A percentile compares a stretch with the other conserved stretches of the same genome.
phyloP scores from a whole-genome alignment of 176 grass and related monocot species.

The Coix lacrymajobi region DNA sequence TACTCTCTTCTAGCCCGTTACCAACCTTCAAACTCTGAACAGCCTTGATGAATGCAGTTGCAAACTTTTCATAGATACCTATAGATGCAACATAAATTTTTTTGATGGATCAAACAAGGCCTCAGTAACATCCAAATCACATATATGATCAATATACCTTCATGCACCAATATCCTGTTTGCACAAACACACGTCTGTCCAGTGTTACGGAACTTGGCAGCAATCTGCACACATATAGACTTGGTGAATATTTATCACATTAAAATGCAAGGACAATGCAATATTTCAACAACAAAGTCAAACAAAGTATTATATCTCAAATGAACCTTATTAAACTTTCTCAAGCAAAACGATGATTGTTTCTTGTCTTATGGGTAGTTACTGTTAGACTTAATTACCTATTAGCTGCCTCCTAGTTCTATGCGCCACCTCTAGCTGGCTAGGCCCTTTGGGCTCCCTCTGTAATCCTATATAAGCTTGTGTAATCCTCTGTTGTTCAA shows the following conservation, averaged over 20 bases:
- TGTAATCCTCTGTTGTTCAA: too few relatives aligned
- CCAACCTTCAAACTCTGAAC: conserved; percentile 93
- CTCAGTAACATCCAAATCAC: conserved; percentile 3
- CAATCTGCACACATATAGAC: conserved; percentile 54
- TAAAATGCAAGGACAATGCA: not conserved
- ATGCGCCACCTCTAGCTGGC: too few relatives aligned
- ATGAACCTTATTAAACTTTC: not conserved
- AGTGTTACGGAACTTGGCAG: conserved; percentile 96
- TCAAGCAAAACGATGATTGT: not conserved
- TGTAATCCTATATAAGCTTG: too few relatives aligned
- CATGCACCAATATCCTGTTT: conserved; percentile 97
- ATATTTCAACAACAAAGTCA: conserved; percentile 5
- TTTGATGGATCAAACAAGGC: conserved; percentile 21
- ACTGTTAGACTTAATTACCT: too few relatives aligned
- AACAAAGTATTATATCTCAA: not conserved
- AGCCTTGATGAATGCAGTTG: conserved; percentile 82
- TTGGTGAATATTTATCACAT: conserved; percentile 14
- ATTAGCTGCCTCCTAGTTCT: too few relatives aligned
- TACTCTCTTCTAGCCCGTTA: conserved; percentile 77
- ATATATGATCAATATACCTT: conserved; percentile 54
- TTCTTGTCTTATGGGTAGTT: not conserved
- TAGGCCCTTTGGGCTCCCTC: too few relatives aligned
- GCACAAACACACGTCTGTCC: conserved; percentile 97
- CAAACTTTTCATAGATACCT: conserved; percentile 97
- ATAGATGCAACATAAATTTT: conserved; percentile 12